Percentiles rank a stretch among this genome's conserved stretches.
Conservation (phyloP, 768 basidiomycete species). For the Russula earlei region DNA sequence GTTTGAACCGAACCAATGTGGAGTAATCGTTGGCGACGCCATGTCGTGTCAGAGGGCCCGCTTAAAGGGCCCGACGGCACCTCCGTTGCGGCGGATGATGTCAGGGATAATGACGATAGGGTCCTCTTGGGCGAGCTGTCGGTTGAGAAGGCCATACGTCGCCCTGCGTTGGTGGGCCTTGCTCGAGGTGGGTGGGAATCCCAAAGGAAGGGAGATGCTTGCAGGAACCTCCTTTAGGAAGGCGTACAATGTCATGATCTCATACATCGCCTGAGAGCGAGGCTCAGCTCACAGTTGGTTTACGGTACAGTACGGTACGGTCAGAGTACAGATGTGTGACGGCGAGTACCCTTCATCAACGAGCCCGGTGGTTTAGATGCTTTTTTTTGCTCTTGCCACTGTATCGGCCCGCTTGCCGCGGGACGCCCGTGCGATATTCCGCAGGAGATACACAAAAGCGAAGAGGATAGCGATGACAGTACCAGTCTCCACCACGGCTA, state of each 20-base stretch:
- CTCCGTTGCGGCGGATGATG: neutral
- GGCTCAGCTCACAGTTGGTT: neutral
- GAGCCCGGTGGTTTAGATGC: neutral
- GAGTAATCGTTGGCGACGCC: slow-evolving; percentile 53
- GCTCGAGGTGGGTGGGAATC: too few relatives aligned
- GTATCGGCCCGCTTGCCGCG: neutral
- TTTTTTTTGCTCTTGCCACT: neutral
- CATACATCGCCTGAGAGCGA: neutral
- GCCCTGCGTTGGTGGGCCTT: neutral
- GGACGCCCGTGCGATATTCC: neutral
- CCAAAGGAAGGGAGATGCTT: too few relatives aligned
- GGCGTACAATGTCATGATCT: neutral
- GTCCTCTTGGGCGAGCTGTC: neutral
- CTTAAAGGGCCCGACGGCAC: slow-evolving; percentile 31
- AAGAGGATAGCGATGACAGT: neutral
- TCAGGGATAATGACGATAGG: neutral
- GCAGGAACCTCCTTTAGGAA: slow-evolving; percentile 1
- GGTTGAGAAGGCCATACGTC: neutral
- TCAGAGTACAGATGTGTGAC: too few relatives aligned
- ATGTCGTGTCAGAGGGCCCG: slow-evolving; percentile 47
- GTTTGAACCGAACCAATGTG: slow-evolving; percentile 34
- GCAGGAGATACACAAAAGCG: slow-evolving; percentile 1
- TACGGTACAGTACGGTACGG: too few relatives aligned
- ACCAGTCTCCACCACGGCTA: slow-evolving; percentile 3
- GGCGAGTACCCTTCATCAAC: too few relatives aligned